Percentiles rank a stretch among this genome's conserved stretches.
Evolutionary conservation across 2,329 filamentous ascomycete genomes (phyloP).

Genomic region (Colletotrichum horii): DNA sequence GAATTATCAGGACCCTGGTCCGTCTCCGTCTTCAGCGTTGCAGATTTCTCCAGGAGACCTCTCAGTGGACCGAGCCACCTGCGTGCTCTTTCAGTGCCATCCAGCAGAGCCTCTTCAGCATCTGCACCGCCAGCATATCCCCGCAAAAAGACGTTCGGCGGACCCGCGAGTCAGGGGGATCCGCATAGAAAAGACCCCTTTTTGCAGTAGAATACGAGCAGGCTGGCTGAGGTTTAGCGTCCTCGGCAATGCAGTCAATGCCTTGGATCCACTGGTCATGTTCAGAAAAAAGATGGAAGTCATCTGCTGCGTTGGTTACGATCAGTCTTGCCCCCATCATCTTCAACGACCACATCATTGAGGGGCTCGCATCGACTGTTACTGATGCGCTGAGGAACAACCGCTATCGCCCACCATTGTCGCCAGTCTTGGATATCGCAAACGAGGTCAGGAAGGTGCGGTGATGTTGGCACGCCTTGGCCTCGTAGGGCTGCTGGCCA

Average conservation of each 20-base stretch:
- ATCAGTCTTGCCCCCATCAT: background rate
- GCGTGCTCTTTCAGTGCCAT: background rate
- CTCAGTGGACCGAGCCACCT: background rate
- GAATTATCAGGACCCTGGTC: background rate
- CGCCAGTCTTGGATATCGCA: background rate
- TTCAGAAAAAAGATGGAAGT: background rate
- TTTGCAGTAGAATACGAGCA: background rate
- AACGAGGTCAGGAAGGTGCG: background rate
- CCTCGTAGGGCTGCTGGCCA: constrained; percentile 1
- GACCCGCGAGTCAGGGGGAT: constrained; percentile 1
- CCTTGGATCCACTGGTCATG: background rate
- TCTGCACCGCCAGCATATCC: background rate
- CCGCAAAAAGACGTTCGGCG: background rate
- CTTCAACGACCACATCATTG: background rate
- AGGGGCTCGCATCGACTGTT: background rate
- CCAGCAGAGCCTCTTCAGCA: background rate
- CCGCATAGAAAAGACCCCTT: background rate
- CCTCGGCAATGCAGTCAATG: background rate
- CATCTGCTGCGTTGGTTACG: background rate
- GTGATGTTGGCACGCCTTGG: background rate
- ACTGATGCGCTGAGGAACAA: background rate
- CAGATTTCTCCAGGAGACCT: background rate
- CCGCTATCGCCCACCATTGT: background rate
- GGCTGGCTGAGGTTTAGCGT: background rate
- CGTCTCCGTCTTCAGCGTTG: background rate